Evolutionary conservation across 2,329 filamentous ascomycete species (phyloP).

Genomic region (Lecanosticta acicola): DNA sequence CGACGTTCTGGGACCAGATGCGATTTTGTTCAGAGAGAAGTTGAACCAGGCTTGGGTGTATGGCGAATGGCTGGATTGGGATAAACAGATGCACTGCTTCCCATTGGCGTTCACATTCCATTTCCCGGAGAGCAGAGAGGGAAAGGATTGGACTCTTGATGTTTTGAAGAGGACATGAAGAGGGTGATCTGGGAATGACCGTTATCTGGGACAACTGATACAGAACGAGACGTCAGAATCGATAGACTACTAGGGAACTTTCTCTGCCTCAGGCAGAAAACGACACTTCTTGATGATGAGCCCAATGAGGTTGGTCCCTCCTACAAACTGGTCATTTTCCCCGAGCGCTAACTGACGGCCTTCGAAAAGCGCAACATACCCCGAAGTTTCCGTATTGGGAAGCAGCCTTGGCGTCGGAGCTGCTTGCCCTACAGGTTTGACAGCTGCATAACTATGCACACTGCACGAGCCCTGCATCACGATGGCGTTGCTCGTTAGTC

Average conservation of each 20-base stretch:
- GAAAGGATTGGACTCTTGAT: slow-evolving; percentile 43
- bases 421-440: background rate
- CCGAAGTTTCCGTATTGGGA: background rate
- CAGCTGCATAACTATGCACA: background rate
- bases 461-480: background rate
- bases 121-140: slow-evolving; percentile 44
- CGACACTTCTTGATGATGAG: no score
- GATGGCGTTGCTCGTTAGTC: no score
- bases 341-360: no score
- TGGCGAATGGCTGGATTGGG: slow-evolving; percentile 55
- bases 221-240: no score
- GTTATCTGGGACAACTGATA: no score
- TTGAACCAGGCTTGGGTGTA: slow-evolving; percentile 40
- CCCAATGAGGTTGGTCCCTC: no score
- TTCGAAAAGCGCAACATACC: background rate
- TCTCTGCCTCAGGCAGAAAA: no score
- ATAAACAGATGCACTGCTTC: slow-evolving; percentile 58
- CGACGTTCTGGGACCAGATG: slow-evolving; percentile 52
- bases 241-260: no score
- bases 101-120: slow-evolving; percentile 47
- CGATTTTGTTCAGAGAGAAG: slow-evolving; percentile 44
- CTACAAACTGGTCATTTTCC: no score
- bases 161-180: no score
- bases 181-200: no score
- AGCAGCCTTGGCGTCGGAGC: background rate